Evolutionary conservation across 1,139 yeast genomes (phyloP).

Genomic region (Trichomonascaceae sp.): DNA sequence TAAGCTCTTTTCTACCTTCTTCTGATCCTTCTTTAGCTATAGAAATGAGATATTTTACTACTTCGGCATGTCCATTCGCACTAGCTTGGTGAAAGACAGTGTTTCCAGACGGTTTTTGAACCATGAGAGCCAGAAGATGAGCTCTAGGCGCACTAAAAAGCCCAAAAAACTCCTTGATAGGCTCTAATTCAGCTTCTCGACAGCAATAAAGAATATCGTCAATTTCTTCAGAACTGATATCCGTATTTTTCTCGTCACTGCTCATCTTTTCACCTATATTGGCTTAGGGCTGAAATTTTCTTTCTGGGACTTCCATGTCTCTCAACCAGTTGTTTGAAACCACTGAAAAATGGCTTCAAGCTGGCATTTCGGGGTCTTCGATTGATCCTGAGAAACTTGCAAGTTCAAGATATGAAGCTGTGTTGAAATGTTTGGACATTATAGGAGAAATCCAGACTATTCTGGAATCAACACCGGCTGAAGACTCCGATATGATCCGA

Average conservation of each 20-base stretch:
- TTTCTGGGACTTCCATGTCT: slow-evolving; percentile 2
- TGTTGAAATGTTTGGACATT: slow-evolving; percentile 9
- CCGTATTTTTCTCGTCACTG: neutral
- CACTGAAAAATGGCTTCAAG: slow-evolving; percentile 18
- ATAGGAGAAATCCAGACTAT: slow-evolving; percentile 12
- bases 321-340: slow-evolving; percentile 15
- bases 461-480: neutral
- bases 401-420: slow-evolving; percentile 8
- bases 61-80: slow-evolving; percentile 84
- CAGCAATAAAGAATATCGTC: slow-evolving; percentile 78
- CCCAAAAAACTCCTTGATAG: slow-evolving; percentile 59
- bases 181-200: slow-evolving; percentile 78
- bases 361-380: neutral
- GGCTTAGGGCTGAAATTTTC: neutral
- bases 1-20: slow-evolving; percentile 43
- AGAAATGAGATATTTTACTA: slow-evolving; percentile 54
- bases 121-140: slow-evolving; percentile 14
- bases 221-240: slow-evolving; percentile 54
- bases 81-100: slow-evolving; percentile 93
- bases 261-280: too few species aligned
- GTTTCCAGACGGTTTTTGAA: slow-evolving; percentile 28
- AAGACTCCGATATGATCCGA: slow-evolving; percentile 43
- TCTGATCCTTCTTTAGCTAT: slow-evolving; percentile 33
- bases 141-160: slow-evolving; percentile 15
- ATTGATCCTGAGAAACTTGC: neutral